Evolutionary conservation across 768 basidiomycete genomes (phyloP), one percentile per base, ranked within the genome.

Genomic region (Mycena maculata): DNA sequence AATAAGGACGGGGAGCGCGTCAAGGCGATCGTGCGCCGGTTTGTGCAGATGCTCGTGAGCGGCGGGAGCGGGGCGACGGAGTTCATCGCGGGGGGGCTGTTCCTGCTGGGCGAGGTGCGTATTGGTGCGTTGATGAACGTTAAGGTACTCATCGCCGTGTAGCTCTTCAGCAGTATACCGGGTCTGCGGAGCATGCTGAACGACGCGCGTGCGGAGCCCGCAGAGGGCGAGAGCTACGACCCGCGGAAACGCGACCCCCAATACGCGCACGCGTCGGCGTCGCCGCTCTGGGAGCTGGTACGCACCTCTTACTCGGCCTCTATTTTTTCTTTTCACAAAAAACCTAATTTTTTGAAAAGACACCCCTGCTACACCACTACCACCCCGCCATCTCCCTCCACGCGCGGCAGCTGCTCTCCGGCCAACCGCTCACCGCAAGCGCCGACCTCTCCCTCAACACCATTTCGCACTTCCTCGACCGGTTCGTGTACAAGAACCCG

Each of bases 401-500:
- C 72, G 92, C 95, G 0, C 86, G 86, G 9, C 94, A 98, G 75
- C 86, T 99, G 13, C 86, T 98, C 53, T 74, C 82, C 1, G 86
- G 85, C 10, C 84, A 90, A 52, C 90, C 92, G 0, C 81, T 98
- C 13, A 94, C 94, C 0, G 91, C 93, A 12, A 91, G 88, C 11
- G 86, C 94, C 0, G 96, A 99, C 74, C 91, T 99, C 52, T 90
- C 93, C 12, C 89, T 95, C 62, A 96, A 98, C 81, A 96, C 96
- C 0, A 87, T 98, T 25, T 91, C 93, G 0, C 94, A 96, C 73
- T 98, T 99, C 87, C 87, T 99, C 42, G 98, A 99, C 76, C 89
- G 96, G 3, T 98, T 99, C 80, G 94, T 98, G 45, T 98, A 95
- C 83, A 94, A 96, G 78, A 98, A 99, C 76, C 91, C 96, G 1